These are phyloP conservation scores for Brasilioporus rufonigricans DNA, from an alignment of 768 basidiomycete genomes.

Conservation along the genomic window DNA sequence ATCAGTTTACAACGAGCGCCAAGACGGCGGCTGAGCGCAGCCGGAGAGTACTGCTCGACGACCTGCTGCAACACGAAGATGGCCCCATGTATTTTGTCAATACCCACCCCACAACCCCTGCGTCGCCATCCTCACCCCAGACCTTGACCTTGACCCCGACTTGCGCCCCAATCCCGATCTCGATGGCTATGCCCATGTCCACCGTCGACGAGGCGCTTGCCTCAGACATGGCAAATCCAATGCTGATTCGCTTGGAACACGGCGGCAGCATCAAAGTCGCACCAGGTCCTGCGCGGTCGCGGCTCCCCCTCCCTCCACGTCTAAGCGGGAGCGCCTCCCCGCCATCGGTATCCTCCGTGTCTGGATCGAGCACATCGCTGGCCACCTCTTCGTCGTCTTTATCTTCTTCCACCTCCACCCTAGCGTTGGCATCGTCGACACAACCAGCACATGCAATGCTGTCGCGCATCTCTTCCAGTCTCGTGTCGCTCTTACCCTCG, in stretches of 20 bases:
- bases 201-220: constrained; percentile 40
- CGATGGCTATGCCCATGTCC: constrained; percentile 31
- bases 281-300: constrained; percentile 7
- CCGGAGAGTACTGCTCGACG: constrained; percentile 56
- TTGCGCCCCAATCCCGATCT: constrained; percentile 27
- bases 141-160: background rate
- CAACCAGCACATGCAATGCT: constrained; percentile 37
- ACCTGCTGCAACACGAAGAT: constrained; percentile 63
- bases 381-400: background rate
- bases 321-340: constrained; percentile 25
- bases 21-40: constrained; percentile 52
- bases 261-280: constrained; percentile 14
- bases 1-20: constrained; percentile 56
- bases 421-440: background rate
- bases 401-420: background rate
- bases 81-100: constrained; percentile 65
- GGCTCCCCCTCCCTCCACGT: constrained; percentile 21
- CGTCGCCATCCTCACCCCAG: too few relatives aligned
- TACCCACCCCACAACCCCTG: too few relatives aligned
- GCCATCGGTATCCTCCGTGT: constrained; percentile 21
- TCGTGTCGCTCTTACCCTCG: constrained; percentile 46
- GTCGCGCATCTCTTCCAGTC: constrained; percentile 45
- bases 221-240: constrained; percentile 25
- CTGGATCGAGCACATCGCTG: constrained; percentile 17
- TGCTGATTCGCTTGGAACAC: background rate